A percentile compares a stretch with the other conserved stretches of the same genome.
phyloP scores from a whole-genome alignment of 768 basidiomycete genomes.

The Kwoniella pini region DNA sequence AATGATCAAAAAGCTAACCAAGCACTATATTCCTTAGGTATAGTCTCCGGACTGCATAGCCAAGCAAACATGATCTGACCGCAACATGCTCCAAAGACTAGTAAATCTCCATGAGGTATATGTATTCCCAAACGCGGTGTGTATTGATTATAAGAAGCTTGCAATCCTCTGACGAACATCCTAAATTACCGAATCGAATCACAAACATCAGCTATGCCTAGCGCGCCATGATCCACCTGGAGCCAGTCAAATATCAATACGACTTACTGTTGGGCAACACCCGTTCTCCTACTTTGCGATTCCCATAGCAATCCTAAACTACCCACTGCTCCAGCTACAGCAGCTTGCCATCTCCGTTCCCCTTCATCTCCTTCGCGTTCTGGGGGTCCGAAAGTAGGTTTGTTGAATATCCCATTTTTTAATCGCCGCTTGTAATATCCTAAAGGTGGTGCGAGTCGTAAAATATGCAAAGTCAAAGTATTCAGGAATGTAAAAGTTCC shows the following conservation, averaged over 20 bases:
- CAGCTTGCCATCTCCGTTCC: constrained; percentile 53
- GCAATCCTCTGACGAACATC: constrained; percentile 66
- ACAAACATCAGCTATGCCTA: not conserved
- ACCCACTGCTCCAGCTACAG: constrained; percentile 52
- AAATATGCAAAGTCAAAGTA: constrained; percentile 50
- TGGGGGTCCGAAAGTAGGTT: constrained; percentile 50
- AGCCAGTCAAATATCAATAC: not conserved
- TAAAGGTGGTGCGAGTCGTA: constrained; percentile 49
- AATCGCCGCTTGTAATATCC: constrained; percentile 46
- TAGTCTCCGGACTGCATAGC: constrained; percentile 75
- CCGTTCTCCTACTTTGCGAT: constrained; percentile 34
- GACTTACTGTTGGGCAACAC: constrained; percentile 53
- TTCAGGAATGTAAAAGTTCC: constrained; percentile 57
- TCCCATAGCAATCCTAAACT: constrained; percentile 53
- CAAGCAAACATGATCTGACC: constrained; percentile 83
- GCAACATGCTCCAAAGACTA: constrained; percentile 79
- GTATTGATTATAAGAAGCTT: constrained; percentile 82
- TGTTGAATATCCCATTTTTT: constrained; percentile 29
- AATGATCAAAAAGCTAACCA: constrained; percentile 61
- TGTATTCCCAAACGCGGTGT: constrained; percentile 67
- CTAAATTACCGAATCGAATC: constrained; percentile 18
- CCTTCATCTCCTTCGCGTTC: constrained; percentile 44
- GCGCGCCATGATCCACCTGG: no score
- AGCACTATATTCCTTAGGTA: constrained; percentile 70
- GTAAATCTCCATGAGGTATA: constrained; percentile 78